These are phyloP conservation scores for Lichtheimia corymbifera DNA, from an alignment of 371 early-diverging fungal genomes.

Conservation along the genomic window DNA sequence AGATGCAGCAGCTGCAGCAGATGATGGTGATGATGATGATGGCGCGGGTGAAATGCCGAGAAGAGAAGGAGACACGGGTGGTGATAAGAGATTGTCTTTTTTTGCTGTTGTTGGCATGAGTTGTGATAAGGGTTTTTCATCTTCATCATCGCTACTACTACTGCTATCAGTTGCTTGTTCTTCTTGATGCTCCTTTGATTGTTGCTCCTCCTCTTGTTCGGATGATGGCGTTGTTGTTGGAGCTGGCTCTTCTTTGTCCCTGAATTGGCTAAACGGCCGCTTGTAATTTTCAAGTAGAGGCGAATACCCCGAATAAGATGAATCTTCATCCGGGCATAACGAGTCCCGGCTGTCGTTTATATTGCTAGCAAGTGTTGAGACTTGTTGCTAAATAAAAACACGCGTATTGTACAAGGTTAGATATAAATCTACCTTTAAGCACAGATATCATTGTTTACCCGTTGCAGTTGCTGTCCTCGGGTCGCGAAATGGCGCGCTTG, in stretches of 20 bases:
- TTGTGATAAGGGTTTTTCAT: not conserved
- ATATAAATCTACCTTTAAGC: no score
- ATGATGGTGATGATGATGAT: slow-evolving; percentile 2
- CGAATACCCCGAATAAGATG: slow-evolving; percentile 20
- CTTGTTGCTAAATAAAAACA: no score
- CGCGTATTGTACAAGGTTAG: no score
- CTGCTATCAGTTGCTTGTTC: not conserved
- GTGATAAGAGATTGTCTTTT: slow-evolving; percentile 11
- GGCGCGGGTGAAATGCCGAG: slow-evolving; percentile 8
- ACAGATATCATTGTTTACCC: no score
- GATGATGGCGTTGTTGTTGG: not conserved
- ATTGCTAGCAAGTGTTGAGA: no score
- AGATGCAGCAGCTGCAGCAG: not conserved
- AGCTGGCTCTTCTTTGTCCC: slow-evolving; percentile 6
- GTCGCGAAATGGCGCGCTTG: no score
- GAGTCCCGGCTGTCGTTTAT: slow-evolving; percentile 5
- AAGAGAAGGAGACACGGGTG: slow-evolving; percentile 16
- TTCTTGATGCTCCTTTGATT: not conserved
- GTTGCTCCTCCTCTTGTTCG: not conserved
- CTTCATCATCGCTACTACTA: no score
- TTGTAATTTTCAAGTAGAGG: slow-evolving; percentile 19
- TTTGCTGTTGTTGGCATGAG: not conserved
- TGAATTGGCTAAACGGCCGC: slow-evolving; percentile 3
- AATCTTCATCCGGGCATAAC: slow-evolving; percentile 12
- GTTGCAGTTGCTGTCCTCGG: no score